phyloP scores from a whole-genome alignment of 177 flowering plant species.

The Telopea speciosissima region DNA sequence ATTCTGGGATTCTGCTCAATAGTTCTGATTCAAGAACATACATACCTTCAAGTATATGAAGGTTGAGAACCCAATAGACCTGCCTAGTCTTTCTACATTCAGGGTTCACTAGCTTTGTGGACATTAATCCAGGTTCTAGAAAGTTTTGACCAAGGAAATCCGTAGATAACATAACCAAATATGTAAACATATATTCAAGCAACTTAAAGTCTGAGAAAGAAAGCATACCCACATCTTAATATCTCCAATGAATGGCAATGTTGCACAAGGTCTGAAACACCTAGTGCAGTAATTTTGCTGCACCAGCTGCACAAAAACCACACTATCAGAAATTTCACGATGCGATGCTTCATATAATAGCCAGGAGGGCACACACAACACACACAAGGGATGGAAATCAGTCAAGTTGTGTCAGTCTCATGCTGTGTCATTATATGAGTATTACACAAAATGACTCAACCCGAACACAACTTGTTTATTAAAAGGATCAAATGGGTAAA shows the following conservation, averaged over 20 bases:
- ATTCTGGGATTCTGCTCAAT: no score
- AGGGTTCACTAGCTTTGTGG: neutral
- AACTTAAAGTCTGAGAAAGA: neutral
- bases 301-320: slow-evolving; percentile 52
- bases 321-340: slow-evolving; percentile 5
- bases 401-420: no score
- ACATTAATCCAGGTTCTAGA: neutral
- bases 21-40: no score
- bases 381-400: no score
- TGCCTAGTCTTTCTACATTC: neutral
- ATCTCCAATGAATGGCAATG: slow-evolving; percentile 64
- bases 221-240: slow-evolving; percentile 79
- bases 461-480: no score
- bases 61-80: neutral
- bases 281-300: slow-evolving; percentile 43
- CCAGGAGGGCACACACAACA: no score
- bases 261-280: slow-evolving; percentile 60
- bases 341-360: neutral
- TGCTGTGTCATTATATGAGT: no score
- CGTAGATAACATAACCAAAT: neutral
- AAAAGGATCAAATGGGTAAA: no score
- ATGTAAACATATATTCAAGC: neutral
- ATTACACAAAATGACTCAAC: no score
- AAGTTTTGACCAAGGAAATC: neutral
- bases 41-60: no score